Evolutionary conservation across 2,329 filamentous ascomycete genomes (phyloP), one percentile per base, ranked within the genome.

Genomic region (Fusarium nematophilum): DNA sequence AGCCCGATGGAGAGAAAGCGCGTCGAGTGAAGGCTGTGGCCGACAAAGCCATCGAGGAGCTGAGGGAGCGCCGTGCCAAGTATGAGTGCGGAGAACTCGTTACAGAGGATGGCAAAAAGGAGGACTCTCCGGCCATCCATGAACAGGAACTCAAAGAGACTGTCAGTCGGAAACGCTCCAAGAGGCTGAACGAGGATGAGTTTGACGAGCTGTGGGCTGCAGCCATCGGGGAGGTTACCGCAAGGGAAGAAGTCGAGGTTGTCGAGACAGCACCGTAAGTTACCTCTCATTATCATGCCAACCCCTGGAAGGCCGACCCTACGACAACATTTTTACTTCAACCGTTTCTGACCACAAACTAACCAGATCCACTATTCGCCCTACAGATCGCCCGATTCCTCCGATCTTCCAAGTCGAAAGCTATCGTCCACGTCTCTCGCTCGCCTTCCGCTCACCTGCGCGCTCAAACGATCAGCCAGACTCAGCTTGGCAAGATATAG

Each of bases 1-100:
- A 97, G 76, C 91, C 95, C 0, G 96, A 99, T 74, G 93, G 93
- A 57, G 92, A 96, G 70, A 97, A 97, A 75, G 92, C 90, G 7
- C 87, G 92, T 31, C 90, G 91, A 14, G 90, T 98, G 42, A 92
- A 94, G 69, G 86, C 89, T 15, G 92, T 99, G 13, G 92, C 93
- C 7, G 90, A 98, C 72, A 90, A 89, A 73, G 93, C 91, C 2
- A 85, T 98, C 4, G 92, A 97, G 68, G 90, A 93, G 67, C 83
- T 99, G 42, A 86, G 95, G 48, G 87, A 96, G 65, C 88, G 91
- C 33, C 88, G 92, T 55, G 95, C 95, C 50, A 89, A 93, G 69
- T 97, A 88, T 70, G 95, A 99, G 78, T 99, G 95, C 69, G 92
- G 93, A 14, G 89, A 92, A 57, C 79, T 89, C 10, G 73, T 81